Conservation (phyloP, 2,329 filamentous ascomycete species). For the Penicillium sp. region DNA sequence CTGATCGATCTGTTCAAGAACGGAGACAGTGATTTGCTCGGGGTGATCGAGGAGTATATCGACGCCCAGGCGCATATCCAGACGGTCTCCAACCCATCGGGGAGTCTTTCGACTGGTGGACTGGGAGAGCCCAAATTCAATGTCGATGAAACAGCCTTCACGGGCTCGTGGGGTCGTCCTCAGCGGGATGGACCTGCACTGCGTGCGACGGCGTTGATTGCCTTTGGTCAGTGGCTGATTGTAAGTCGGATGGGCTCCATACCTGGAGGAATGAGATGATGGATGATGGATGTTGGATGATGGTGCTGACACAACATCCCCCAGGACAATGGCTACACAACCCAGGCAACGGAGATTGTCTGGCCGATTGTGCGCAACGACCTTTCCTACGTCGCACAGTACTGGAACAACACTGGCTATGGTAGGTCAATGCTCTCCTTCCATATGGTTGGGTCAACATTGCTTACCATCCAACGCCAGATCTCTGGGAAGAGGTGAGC, state of each 20-base stretch:
- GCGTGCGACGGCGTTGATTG: constrained; percentile 68
- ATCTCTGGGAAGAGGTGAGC: constrained; percentile 79
- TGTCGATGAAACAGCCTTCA: constrained; percentile 62
- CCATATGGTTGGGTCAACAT: neutral
- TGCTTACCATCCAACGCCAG: constrained; percentile 9
- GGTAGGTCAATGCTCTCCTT: constrained; percentile 33
- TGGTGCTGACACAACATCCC: neutral
- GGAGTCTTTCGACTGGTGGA: constrained; percentile 50
- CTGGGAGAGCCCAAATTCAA: constrained; percentile 74
- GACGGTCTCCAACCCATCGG: constrained; percentile 66
- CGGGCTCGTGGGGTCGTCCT: constrained; percentile 67
- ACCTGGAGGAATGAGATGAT: no score
- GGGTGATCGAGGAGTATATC: constrained; percentile 65
- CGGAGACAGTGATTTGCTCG: constrained; percentile 59
- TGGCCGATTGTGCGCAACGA: constrained; percentile 78
- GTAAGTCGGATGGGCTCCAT: constrained; percentile 16
- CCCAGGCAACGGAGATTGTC: constrained; percentile 54
- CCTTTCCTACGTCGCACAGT: constrained; percentile 61
- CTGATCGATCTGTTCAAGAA: constrained; percentile 65
- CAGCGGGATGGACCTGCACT: constrained; percentile 77
- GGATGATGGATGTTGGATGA: no score
- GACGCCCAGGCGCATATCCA: constrained; percentile 65
- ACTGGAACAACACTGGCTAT: constrained; percentile 58
- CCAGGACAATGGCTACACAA: constrained; percentile 53
- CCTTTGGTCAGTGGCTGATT: constrained; percentile 70